These are phyloP conservation scores for Edaphochlamys debaryana DNA, from an alignment of 139 green algal genomes.

Conservation along the genomic window DNA sequence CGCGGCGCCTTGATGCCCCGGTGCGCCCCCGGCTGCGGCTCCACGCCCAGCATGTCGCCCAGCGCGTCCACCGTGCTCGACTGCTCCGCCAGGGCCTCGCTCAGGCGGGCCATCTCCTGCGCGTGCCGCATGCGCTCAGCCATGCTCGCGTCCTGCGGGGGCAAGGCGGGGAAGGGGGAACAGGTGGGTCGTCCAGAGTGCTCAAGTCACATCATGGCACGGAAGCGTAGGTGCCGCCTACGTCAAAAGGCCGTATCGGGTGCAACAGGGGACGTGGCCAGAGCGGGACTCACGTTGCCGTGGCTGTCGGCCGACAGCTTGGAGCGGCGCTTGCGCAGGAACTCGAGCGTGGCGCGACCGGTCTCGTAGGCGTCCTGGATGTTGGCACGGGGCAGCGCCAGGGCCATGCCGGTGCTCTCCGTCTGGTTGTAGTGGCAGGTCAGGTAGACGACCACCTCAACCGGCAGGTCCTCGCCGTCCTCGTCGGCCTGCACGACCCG, in stretches of 20 bases:
- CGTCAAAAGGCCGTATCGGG: too few species aligned
- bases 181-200: too few species aligned
- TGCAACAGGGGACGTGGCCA: too few species aligned
- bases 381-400: constrained; percentile 12
- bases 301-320: too few species aligned
- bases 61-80: constrained; percentile 1
- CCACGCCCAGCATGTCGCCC: neutral
- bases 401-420: neutral
- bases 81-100: constrained; percentile 22
- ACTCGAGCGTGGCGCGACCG: constrained; percentile 20
- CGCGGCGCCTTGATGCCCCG: too few species aligned
- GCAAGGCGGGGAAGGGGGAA: too few species aligned
- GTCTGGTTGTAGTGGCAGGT: constrained; percentile 32
- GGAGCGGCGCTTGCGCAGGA: neutral
- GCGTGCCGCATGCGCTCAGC: neutral
- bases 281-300: too few species aligned
- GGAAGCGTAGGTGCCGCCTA: too few species aligned
- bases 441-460: constrained; percentile 36
- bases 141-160: neutral
- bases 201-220: too few species aligned
- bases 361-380: constrained; percentile 34
- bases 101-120: neutral
- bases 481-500: constrained; percentile 2
- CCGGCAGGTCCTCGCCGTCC: neutral
- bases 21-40: too few species aligned